These are phyloP conservation scores for Zychaea mexicana DNA, from an alignment of 371 early-diverging fungal species.

Conservation along the genomic window DNA sequence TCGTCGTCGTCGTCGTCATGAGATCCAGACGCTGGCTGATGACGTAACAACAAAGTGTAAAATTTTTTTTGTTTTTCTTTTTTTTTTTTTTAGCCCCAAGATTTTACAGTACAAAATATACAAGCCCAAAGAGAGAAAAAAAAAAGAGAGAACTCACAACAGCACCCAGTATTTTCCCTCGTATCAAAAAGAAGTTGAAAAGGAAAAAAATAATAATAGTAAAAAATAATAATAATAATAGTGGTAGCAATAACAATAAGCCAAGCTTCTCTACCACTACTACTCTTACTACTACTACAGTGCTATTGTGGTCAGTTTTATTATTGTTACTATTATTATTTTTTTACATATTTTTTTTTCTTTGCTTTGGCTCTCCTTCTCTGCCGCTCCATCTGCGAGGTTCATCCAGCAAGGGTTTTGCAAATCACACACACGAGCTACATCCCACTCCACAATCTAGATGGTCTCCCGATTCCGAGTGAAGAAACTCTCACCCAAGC, in stretches of 20 bases:
- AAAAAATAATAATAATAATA: too few relatives aligned
- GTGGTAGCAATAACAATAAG: too few relatives aligned
- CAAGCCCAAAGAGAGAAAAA: not conserved
- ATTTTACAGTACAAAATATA: slow-evolving; percentile 9
- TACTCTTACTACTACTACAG: too few relatives aligned
- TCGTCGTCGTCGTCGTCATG: too few relatives aligned
- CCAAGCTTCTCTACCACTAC: too few relatives aligned
- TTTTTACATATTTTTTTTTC: too few relatives aligned
- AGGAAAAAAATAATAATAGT: too few relatives aligned
- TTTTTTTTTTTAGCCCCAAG: not conserved
- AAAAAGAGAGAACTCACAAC: not conserved
- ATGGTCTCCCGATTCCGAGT: slow-evolving; percentile 81
- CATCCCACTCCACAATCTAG: slow-evolving; percentile 30
- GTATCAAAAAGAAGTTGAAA: slow-evolving; percentile 4
- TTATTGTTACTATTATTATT: too few relatives aligned
- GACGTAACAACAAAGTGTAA: not conserved
- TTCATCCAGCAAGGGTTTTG: not conserved
- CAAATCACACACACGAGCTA: slow-evolving; percentile 9
- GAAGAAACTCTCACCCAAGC: slow-evolving; percentile 88
- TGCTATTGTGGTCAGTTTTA: slow-evolving; percentile 17
- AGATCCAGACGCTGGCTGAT: not conserved
- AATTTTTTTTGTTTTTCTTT: too few relatives aligned
- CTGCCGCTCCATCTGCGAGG: not conserved
- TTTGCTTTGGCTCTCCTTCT: too few relatives aligned
- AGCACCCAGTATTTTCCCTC: slow-evolving; percentile 4